These are phyloP conservation scores for Rhododendron kiyosumense DNA, from an alignment of 148 eudicot genomes.

Conservation along the genomic window DNA sequence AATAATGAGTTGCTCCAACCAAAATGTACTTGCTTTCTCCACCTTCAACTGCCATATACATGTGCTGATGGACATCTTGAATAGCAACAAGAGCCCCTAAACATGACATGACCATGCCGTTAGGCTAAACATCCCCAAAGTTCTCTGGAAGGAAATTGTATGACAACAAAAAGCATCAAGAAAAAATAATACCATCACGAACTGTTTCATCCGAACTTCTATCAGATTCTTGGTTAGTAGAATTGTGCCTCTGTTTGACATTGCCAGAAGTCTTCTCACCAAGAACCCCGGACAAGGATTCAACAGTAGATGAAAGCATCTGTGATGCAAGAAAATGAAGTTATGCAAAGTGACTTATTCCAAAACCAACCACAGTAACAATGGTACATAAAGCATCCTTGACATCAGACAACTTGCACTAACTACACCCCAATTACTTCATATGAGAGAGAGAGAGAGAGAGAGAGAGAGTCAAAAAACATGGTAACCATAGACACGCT, in stretches of 20 bases:
- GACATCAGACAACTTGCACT: background rate
- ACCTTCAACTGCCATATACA: conserved; percentile 68
- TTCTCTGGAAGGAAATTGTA: conserved; percentile 11
- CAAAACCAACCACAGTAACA: background rate
- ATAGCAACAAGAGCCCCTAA: conserved; percentile 86
- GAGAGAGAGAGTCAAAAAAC: background rate
- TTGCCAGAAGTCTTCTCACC: conserved; percentile 29
- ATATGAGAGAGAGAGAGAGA: background rate
- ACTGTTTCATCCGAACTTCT: conserved; percentile 42
- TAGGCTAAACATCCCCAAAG: conserved; percentile 6
- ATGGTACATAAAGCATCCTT: background rate
- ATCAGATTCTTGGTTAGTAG: conserved; percentile 37
- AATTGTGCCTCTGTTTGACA: conserved; percentile 30
- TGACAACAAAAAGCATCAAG: conserved; percentile 10
- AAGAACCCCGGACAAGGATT: conserved; percentile 54
- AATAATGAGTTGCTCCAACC: conserved; percentile 75
- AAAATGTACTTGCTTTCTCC: conserved; percentile 53
- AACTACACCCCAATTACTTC: background rate
- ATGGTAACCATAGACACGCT: background rate
- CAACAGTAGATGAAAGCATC: conserved; percentile 55
- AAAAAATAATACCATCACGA: conserved; percentile 61
- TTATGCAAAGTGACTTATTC: background rate
- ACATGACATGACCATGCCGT: conserved; percentile 11
- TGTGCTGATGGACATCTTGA: conserved; percentile 83
- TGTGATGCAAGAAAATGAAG: conserved; percentile 32